Percentiles rank a stretch among this genome's conserved stretches.
Conservation (phyloP, 2,329 filamentous ascomycete genomes). For the Grosmannia penicillata region DNA sequence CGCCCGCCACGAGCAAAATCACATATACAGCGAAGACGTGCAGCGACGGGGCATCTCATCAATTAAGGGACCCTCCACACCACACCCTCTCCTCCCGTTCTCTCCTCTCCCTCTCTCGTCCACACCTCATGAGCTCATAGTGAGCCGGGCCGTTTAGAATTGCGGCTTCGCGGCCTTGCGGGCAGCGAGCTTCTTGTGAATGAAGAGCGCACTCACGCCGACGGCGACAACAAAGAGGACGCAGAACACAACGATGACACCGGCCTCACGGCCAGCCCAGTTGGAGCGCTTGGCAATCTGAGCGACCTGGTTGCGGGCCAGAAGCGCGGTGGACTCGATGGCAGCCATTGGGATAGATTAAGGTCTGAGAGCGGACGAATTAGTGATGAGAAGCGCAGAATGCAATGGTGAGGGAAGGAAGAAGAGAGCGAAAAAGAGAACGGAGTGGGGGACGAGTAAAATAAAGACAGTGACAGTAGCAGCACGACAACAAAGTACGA, state of each 20-base stretch:
- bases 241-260: conserved; percentile 47
- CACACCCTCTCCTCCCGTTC: neutral
- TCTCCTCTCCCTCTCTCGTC: neutral
- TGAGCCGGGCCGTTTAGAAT: conserved; percentile 9
- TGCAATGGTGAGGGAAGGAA: neutral
- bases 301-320: conserved; percentile 19
- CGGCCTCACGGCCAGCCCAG: conserved; percentile 41
- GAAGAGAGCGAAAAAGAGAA: neutral
- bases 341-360: conserved; percentile 18
- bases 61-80: conserved; percentile 3
- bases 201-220: conserved; percentile 33
- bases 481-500: no score
- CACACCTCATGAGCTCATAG: neutral
- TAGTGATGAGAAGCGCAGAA: no score
- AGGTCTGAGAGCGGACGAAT: no score
- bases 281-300: conserved; percentile 40
- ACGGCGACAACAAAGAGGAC: conserved; percentile 41
- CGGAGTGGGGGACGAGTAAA: neutral
- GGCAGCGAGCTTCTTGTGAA: conserved; percentile 19
- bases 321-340: conserved; percentile 15
- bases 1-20: no score
- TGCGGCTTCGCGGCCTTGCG: conserved; percentile 14
- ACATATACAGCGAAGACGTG: no score
- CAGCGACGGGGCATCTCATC: conserved; percentile 1
- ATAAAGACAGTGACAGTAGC: neutral